Percentiles rank a stretch among this genome's conserved stretches.
phyloP scores from a whole-genome alignment of 2,329 filamentous ascomycete genomes.

The Neoascochyta sp. region DNA sequence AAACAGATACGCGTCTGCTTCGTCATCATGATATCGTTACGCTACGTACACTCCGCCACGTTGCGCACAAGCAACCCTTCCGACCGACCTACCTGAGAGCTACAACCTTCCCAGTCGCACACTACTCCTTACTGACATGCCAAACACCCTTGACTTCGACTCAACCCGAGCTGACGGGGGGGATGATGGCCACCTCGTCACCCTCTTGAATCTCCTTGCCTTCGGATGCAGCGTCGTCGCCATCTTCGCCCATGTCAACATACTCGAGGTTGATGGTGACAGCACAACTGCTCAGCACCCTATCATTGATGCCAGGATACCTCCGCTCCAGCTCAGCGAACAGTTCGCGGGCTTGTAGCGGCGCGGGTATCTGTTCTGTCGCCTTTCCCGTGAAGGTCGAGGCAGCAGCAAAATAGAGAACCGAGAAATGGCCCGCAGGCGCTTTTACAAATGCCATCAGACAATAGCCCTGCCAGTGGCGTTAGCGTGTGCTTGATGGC shows the following conservation, averaged over 20 bases:
- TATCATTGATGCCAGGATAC: slow-evolving; percentile 66
- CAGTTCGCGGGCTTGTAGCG: slow-evolving; percentile 59
- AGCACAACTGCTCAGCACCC: slow-evolving; percentile 67
- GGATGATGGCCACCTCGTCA: slow-evolving; percentile 84
- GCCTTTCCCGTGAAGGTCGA: slow-evolving; percentile 67
- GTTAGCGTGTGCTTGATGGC: too few relatives aligned
- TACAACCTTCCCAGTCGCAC: too few relatives aligned
- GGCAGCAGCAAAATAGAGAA: slow-evolving; percentile 79
- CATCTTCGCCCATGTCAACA: slow-evolving; percentile 63
- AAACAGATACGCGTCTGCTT: too few relatives aligned
- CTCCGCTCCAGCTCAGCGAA: slow-evolving; percentile 65
- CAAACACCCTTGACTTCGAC: too few relatives aligned
- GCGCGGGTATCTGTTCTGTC: slow-evolving; percentile 63
- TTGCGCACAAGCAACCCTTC: too few relatives aligned
- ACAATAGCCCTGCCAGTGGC: too few relatives aligned
- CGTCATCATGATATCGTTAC: too few relatives aligned
- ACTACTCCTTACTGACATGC: too few relatives aligned
- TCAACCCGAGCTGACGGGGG: slow-evolving; percentile 81
- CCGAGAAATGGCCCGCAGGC: slow-evolving; percentile 65
- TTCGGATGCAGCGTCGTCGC: slow-evolving; percentile 45
- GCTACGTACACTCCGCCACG: too few relatives aligned
- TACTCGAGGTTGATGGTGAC: slow-evolving; percentile 80
- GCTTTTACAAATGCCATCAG: slow-evolving; percentile 47
- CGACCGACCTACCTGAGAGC: too few relatives aligned
- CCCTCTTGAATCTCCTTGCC: slow-evolving; percentile 60